A percentile compares a stretch with the other conserved stretches of the same genome.
phyloP scores from a whole-genome alignment of 441 rosid genomes.

The Lepidium campestre region DNA sequence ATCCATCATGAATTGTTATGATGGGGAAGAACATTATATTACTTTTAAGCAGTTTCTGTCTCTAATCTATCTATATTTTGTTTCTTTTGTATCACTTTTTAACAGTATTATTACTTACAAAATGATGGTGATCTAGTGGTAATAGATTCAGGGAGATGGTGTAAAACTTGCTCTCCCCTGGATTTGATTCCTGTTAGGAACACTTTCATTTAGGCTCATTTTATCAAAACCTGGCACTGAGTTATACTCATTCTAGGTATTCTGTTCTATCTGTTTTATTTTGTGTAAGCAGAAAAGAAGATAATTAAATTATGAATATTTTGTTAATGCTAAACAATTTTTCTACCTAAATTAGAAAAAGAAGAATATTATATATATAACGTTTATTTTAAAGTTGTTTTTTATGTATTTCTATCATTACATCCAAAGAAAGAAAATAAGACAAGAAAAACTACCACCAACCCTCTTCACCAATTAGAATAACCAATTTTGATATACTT shows the following conservation, averaged over 20 bases:
- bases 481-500: neutral
- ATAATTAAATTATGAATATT: neutral
- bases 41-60: neutral
- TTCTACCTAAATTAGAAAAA: neutral
- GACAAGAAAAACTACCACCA: constrained; percentile 7
- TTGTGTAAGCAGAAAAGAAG: neutral
- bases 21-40: neutral
- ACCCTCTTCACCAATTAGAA: neutral
- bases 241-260: neutral
- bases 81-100: neutral
- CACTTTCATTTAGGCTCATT: too few relatives aligned
- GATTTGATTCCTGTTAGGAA: too few relatives aligned
- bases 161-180: too few relatives aligned
- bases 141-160: too few relatives aligned
- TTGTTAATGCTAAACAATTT: too few relatives aligned
- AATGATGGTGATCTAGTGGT: neutral
- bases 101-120: neutral
- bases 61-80: neutral
- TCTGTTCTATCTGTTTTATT: neutral
- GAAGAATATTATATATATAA: neutral
- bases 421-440: neutral
- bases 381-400: too few relatives aligned
- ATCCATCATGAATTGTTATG: constrained; percentile 18
- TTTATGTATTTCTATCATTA: too few relatives aligned
- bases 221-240: too few relatives aligned